Evolutionary conservation across 805 yeast species (phyloP).

Genomic region (Komagataella pastoris): DNA sequence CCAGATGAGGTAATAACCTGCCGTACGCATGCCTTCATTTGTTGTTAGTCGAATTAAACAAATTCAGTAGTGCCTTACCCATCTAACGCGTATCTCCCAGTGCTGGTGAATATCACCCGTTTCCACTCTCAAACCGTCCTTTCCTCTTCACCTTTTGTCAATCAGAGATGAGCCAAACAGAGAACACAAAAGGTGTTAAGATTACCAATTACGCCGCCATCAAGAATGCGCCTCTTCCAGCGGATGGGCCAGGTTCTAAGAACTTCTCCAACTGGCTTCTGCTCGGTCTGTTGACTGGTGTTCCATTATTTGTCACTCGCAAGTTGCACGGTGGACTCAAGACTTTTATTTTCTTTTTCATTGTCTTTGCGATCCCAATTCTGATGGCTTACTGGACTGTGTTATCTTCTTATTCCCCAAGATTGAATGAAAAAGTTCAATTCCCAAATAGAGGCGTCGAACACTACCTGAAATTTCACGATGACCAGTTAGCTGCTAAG

Average conservation of each 20-base stretch:
- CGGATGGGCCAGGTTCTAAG: conserved; percentile 81
- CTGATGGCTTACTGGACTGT: conserved; percentile 77
- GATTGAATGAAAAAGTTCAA: conserved; percentile 64
- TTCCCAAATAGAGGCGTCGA: conserved; percentile 71
- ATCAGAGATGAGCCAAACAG: neutral
- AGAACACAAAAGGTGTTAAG: neutral
- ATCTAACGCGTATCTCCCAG: neutral
- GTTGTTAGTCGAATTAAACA: neutral
- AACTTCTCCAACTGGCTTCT: conserved; percentile 55
- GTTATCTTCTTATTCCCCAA: conserved; percentile 64
- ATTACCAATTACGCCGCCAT: conserved; percentile 42
- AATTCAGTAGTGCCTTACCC: neutral
- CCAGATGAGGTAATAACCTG: neutral
- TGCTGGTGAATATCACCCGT: neutral
- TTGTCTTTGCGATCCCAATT: conserved; percentile 52
- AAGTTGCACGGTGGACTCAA: conserved; percentile 60
- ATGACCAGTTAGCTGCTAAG: conserved; percentile 49
- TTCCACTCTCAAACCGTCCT: neutral
- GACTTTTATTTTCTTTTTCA: conserved; percentile 46
- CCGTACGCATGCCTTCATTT: neutral
- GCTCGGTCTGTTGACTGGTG: conserved; percentile 29
- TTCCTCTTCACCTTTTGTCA: neutral
- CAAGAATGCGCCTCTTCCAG: conserved; percentile 78
- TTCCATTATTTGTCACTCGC: conserved; percentile 52
- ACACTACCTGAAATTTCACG: conserved; percentile 72